A percentile compares a stretch with the other conserved stretches of the same genome.
These are phyloP conservation scores for Penicillium paneum DNA, from an alignment of 2,329 filamentous ascomycete species.

Conservation along the genomic window DNA sequence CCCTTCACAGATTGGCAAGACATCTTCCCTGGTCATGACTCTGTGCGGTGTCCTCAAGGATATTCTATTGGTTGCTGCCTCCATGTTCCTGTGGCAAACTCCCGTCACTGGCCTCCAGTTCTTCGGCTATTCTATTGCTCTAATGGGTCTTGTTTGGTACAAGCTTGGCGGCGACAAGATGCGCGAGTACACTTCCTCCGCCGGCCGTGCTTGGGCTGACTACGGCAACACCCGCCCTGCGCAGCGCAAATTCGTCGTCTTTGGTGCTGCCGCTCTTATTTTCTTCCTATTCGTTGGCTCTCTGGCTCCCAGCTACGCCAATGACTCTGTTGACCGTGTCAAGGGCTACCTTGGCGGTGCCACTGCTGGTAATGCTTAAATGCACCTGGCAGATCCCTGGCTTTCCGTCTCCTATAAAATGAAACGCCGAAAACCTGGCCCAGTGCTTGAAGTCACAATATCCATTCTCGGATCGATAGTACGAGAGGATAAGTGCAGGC, in stretches of 20 bases:
- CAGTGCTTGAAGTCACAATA: background rate
- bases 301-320: conserved; percentile 55
- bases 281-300: conserved; percentile 67
- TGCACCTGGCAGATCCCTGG: background rate
- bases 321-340: conserved; percentile 33
- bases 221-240: conserved; percentile 75
- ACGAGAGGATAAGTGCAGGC: background rate
- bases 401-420: conserved; percentile 1
- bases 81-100: conserved; percentile 75
- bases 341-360: conserved; percentile 39
- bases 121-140: conserved; percentile 73
- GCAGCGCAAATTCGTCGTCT: conserved; percentile 72
- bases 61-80: conserved; percentile 74
- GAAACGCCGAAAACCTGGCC: background rate
- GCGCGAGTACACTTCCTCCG: conserved; percentile 72
- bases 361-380: conserved; percentile 34
- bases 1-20: conserved; percentile 70
- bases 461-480: background rate
- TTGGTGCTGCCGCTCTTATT: conserved; percentile 62
- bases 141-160: conserved; percentile 64
- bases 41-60: conserved; percentile 85
- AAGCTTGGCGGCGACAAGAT: conserved; percentile 73
- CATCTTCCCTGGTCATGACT: conserved; percentile 79
- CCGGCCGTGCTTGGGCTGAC: conserved; percentile 76
- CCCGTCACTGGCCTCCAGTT: conserved; percentile 68